Evolutionary conservation across 441 rosid genomes (phyloP).

Genomic region (Gossypium davidsonii): DNA sequence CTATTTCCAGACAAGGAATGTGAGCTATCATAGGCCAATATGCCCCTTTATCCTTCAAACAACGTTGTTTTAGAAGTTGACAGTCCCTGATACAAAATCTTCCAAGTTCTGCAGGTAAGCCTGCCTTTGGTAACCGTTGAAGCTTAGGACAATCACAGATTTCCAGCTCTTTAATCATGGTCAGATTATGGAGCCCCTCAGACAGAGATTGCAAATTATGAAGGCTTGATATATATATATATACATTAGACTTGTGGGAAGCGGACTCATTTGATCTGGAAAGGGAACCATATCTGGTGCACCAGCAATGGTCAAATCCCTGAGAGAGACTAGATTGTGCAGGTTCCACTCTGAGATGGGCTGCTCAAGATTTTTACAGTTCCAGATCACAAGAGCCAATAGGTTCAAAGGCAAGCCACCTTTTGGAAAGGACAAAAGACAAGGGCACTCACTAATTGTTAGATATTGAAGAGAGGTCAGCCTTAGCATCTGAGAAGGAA

Average conservation of each 20-base stretch:
- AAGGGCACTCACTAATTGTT: conserved; percentile 13
- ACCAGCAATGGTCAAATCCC: conserved; percentile 6
- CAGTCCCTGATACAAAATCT: conserved; percentile 6
- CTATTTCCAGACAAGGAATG: conserved; percentile 13
- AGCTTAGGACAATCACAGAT: conserved; percentile 1
- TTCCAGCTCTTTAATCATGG: conserved; percentile 9
- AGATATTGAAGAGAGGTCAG: conserved; percentile 26
- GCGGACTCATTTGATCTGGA: conserved; percentile 14
- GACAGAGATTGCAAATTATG: conserved; percentile 1
- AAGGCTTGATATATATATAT: not conserved
- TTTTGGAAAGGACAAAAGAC: conserved; percentile 22
- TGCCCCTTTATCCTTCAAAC: conserved; percentile 10
- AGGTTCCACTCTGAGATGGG: conserved; percentile 11
- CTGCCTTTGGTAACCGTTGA: not conserved
- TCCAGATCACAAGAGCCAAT: conserved; percentile 1
- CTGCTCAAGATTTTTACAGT: conserved; percentile 14
- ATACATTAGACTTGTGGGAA: conserved; percentile 10
- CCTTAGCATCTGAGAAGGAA: conserved; percentile 22
- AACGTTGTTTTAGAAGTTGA: not conserved
- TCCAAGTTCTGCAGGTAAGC: conserved; percentile 12
- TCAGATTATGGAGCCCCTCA: conserved; percentile 5
- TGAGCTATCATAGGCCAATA: conserved; percentile 5
- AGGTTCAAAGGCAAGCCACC: conserved; percentile 27
- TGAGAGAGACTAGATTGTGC: conserved; percentile 4
- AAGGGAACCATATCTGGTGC: not conserved